Evolutionary conservation across 805 yeast species (phyloP).

Genomic region (Ogataea methylovora): DNA sequence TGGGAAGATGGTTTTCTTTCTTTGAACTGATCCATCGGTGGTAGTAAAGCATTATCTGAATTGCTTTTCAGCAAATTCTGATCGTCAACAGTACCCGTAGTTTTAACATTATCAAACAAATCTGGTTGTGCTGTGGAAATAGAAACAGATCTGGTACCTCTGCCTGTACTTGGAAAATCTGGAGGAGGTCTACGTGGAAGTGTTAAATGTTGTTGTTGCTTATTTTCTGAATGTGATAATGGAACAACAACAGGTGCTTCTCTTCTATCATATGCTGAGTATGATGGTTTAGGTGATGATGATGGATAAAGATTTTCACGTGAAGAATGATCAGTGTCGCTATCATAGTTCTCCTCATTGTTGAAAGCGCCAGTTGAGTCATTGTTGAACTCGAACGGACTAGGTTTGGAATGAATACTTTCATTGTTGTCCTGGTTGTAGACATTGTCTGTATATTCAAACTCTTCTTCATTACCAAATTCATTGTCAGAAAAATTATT

Average conservation of each 20-base stretch:
- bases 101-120: conserved; percentile 14
- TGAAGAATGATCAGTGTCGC: too few relatives aligned
- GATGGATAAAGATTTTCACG: neutral
- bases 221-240: conserved; percentile 15
- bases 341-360: too few relatives aligned
- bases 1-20: too few relatives aligned
- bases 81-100: neutral
- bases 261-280: conserved; percentile 29
- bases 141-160: conserved; percentile 31
- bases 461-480: conserved; percentile 2
- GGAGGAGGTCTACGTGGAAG: conserved; percentile 31
- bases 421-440: neutral
- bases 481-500: conserved; percentile 3
- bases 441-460: neutral
- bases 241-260: conserved; percentile 27
- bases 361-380: too few relatives aligned
- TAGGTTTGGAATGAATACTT: too few relatives aligned
- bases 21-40: too few relatives aligned
- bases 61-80: neutral
- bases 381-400: too few relatives aligned
- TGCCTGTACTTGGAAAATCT: conserved; percentile 26
- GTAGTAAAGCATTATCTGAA: too few relatives aligned
- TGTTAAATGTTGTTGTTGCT: neutral
- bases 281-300: neutral
- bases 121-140: conserved; percentile 25